Evolutionary conservation across 2,329 filamentous ascomycete genomes (phyloP), one percentile per base, ranked within the genome.

Genomic region (Ampelomyces quisqualis): DNA sequence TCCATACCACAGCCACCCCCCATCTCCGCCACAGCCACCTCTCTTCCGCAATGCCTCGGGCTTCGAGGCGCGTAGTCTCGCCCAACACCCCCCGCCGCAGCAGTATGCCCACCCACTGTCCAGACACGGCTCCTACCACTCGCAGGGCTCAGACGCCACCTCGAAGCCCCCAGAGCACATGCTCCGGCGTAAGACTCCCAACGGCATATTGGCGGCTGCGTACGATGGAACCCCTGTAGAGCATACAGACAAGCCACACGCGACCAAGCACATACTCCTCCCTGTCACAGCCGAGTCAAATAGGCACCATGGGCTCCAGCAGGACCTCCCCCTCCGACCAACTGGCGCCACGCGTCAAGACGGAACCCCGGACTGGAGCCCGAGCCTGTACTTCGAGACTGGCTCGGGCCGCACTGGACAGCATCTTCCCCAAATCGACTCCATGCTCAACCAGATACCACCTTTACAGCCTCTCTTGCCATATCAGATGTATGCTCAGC

Each of bases 121-220:
- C 5, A 44, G 68, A 35, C 65, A 64, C 38, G 65, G 61, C 40
- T 68, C 67, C 11, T 69, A 68, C 44, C 56, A 57, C 22, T 55
- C 57, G 17, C 58, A 63, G 29, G 44, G 49, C 21, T 45, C 57
- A 24, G 60, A 63, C 7, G 44, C 57, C 35, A 34, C 49, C n/a
- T 38, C 51, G 13, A 68, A 69, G 37, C 61, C 65, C 8, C 65
- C 67, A 38, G 89, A 95, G 66, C 84, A 95, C 67, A 86, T 88
- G 56, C 75, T 96, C 41, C 82, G 91, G 52, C 82, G 91, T 53
- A 97, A 97, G 69, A 97, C 91, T 7, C 93, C 91, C 4, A 91
- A 85, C 60, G 93, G 91, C n/a, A 95, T 90, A 24, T 79, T 97
- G 47, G 85, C 91, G 51, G 89, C 88, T 38, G 90, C 89, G 8